phyloP scores from a whole-genome alignment of 1,139 yeast genomes.

The Komagataea norvegica region DNA sequence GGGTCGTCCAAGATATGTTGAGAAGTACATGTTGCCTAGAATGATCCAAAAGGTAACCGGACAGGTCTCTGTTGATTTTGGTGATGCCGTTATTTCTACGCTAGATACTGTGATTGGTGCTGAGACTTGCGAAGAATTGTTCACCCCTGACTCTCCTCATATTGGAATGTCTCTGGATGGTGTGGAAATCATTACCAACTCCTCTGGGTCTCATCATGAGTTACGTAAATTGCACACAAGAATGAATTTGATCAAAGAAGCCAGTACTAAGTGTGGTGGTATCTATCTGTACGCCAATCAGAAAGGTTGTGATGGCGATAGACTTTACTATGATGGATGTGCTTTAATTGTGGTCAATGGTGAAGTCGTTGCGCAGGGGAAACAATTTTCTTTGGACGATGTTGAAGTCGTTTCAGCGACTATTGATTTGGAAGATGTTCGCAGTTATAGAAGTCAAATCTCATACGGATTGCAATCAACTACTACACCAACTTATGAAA shows the following conservation, averaged over 20 bases:
- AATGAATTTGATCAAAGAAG: constrained; percentile 79
- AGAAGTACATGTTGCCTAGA: constrained; percentile 67
- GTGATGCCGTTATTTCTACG: constrained; percentile 85
- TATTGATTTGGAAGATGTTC: constrained; percentile 85
- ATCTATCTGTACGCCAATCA: constrained; percentile 90
- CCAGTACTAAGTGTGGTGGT: constrained; percentile 95
- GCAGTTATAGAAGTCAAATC: constrained; percentile 66
- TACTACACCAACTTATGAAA: constrained; percentile 44
- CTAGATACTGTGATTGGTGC: constrained; percentile 86
- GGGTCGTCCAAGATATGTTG: constrained; percentile 73
- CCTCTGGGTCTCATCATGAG: constrained; percentile 96
- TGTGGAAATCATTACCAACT: constrained; percentile 90
- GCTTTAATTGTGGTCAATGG: constrained; percentile 94
- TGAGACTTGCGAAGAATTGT: constrained; percentile 95
- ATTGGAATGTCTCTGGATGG: constrained; percentile 90
- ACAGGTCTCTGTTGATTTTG: constrained; percentile 67
- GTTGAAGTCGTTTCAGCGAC: constrained; percentile 95
- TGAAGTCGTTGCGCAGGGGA: constrained; percentile 83
- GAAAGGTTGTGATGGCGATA: constrained; percentile 97
- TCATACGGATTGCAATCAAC: constrained; percentile 80
- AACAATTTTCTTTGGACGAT: constrained; percentile 82
- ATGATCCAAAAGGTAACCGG: constrained; percentile 57
- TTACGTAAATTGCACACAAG: constrained; percentile 83
- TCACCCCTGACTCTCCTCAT: constrained; percentile 95
- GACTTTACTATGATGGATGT: constrained; percentile 94